Evolutionary conservation across 2,329 filamentous ascomycete species (phyloP), one percentile per base, ranked within the genome.

Genomic region (Bisporella sp.): DNA sequence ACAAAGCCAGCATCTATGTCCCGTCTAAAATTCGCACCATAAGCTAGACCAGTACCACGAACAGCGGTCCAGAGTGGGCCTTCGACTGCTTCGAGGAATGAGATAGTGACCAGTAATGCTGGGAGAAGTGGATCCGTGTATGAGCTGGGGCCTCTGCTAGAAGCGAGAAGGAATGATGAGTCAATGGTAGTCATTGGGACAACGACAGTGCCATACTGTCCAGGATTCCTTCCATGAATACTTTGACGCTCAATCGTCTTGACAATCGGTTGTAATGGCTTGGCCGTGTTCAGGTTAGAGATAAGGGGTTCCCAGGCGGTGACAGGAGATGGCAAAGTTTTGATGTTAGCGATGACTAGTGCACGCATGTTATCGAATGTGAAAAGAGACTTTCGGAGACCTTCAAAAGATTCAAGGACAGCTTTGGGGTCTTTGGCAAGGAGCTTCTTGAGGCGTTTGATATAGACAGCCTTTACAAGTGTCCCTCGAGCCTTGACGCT

Each of bases 1-100:
- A 96, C 72, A 46, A 87, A 81, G 3, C 92, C 93, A 1, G 82
- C 83, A 62, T 93, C 89, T 31, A 88, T 72, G 62, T 89, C 86
- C 43, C 87, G 84, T 42, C 77, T 77, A 64, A 97, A 95, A 60
- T 79, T 82, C 1, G 87, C 85, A 48, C 91, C 91, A 64, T 99
- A 99, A 0, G 93, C 93, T 47, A 97, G 82, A 42, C 93, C 93
- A 41, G 89, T 93, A 50, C 93, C 93, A 44, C 93, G 89, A 45
- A 97, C 87, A 0, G 89, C 89, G 56, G 86, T 86, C 92, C 93
- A 97, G 32, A 99, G 80, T 1, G 93, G 93, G 0, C 93, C 93
- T 68, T 99, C 93, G 13, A 95, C 87, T 1, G 90, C 84, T 64
- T 96, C 91, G 54, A 99, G 84, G 65, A 96, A 97, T 21, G 90